These are phyloP conservation scores for Pseudogymnoascus sp. DNA, from an alignment of 2,329 filamentous ascomycete species.

Conservation along the genomic window DNA sequence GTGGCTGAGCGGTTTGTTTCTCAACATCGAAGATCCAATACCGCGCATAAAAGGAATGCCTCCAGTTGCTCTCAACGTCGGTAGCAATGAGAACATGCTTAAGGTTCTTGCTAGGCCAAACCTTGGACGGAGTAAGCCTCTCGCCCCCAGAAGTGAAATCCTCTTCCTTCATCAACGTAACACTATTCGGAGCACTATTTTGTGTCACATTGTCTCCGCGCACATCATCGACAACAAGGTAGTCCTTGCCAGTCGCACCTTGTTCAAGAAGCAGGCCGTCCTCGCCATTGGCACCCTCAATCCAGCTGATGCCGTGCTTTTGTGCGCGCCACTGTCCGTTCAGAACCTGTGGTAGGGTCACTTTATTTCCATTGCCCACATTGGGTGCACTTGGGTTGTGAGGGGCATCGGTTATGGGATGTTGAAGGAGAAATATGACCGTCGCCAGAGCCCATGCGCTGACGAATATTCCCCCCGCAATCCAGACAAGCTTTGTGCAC, in stretches of 20 bases:
- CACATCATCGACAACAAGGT: slow-evolving; percentile 81
- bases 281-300: slow-evolving; percentile 62
- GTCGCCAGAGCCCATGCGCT: slow-evolving; percentile 62
- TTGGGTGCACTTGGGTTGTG: slow-evolving; percentile 61
- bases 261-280: slow-evolving; percentile 80
- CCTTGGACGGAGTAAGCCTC: slow-evolving; percentile 47
- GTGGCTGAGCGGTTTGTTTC: slow-evolving; percentile 64
- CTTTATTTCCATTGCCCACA: slow-evolving; percentile 57
- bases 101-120: slow-evolving; percentile 73
- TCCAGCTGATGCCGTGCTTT: slow-evolving; percentile 65
- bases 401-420: slow-evolving; percentile 47
- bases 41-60: slow-evolving; percentile 74
- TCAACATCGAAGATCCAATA: slow-evolving; percentile 93
- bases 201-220: slow-evolving; percentile 42
- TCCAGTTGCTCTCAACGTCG: slow-evolving; percentile 67
- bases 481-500: slow-evolving; percentile 39
- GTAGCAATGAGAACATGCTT: slow-evolving; percentile 80
- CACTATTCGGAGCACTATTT: slow-evolving; percentile 40
- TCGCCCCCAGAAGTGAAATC: slow-evolving; percentile 52
- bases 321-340: slow-evolving; percentile 55
- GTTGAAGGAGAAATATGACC: slow-evolving; percentile 55
- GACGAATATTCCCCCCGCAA: slow-evolving; percentile 49
- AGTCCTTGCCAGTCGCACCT: slow-evolving; percentile 56
- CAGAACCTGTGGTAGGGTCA: slow-evolving; percentile 65
- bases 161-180: slow-evolving; percentile 64